Evolutionary conservation across 2,329 filamentous ascomycete species (phyloP).

Genomic region (Lanzia echinophila): DNA sequence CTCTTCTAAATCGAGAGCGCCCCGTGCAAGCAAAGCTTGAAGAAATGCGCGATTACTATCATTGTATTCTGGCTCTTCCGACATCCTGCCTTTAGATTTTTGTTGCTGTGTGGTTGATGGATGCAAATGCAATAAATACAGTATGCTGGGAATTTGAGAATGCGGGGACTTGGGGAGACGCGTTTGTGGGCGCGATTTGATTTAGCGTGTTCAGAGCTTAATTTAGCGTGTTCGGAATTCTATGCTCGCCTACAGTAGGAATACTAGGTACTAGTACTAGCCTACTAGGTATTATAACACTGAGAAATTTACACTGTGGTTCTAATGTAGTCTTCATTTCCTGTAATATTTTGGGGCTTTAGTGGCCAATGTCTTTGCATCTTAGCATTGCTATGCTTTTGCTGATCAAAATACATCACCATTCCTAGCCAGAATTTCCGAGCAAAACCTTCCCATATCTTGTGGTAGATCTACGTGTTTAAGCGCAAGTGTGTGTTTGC

Average conservation of each 20-base stretch:
- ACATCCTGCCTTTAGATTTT: neutral
- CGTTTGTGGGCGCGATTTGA: neutral
- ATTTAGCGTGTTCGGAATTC: neutral
- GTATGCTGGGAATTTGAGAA: neutral
- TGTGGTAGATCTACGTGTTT: too few relatives aligned
- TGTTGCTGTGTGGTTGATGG: neutral
- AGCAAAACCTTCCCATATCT: too few relatives aligned
- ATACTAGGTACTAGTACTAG: too few relatives aligned
- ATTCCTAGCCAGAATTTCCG: too few relatives aligned
- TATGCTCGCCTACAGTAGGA: neutral
- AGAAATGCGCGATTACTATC: constrained; percentile 81
- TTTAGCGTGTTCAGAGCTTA: neutral
- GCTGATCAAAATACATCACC: too few relatives aligned
- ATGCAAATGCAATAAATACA: neutral
- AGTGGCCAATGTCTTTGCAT: too few relatives aligned
- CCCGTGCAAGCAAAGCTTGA: constrained; percentile 76
- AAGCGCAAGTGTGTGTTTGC: too few relatives aligned
- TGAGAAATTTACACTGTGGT: too few relatives aligned
- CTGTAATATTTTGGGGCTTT: too few relatives aligned
- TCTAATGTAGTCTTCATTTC: too few relatives aligned
- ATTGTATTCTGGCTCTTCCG: constrained; percentile 16
- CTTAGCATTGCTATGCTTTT: too few relatives aligned
- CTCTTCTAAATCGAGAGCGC: constrained; percentile 69
- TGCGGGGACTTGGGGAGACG: neutral
- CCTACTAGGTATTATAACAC: too few relatives aligned